Evolutionary conservation across 1,284 basidiomycete genomes (phyloP).

Genomic region (Exsudoporus floridanus): DNA sequence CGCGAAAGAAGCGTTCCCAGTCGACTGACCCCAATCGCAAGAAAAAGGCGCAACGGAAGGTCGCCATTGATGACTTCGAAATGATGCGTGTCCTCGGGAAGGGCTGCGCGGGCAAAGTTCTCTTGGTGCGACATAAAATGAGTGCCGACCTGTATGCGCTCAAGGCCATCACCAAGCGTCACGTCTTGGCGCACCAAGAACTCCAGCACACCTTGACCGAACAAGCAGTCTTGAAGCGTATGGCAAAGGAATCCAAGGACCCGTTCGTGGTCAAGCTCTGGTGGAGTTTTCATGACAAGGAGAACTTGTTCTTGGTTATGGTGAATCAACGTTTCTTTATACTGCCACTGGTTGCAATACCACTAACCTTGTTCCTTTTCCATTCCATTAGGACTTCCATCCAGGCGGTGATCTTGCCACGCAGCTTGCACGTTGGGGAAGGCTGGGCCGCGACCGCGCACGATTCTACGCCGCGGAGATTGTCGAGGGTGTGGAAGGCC

Average conservation of each 20-base stretch:
- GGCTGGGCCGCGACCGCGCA: constrained; percentile 87
- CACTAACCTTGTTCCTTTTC: constrained; percentile 21
- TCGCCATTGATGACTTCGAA: constrained; percentile 88
- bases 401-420: constrained; percentile 96
- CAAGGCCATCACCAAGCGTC: constrained; percentile 95
- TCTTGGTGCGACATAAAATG: constrained; percentile 79
- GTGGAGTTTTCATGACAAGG: constrained; percentile 96
- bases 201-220: constrained; percentile 94
- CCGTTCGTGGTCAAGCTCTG: constrained; percentile 93
- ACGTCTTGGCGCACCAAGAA: constrained; percentile 94
- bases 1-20: constrained; percentile 58
- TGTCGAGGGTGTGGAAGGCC: constrained; percentile 89
- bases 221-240: constrained; percentile 88
- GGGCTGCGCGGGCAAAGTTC: constrained; percentile 93
- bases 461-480: constrained; percentile 97
- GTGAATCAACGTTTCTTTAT: constrained; percentile 40
- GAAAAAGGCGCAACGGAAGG: constrained; percentile 64
- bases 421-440: constrained; percentile 92
- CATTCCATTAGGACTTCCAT: constrained; percentile 76
- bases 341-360: constrained; percentile 9
- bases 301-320: constrained; percentile 91
- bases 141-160: constrained; percentile 80
- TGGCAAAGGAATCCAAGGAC: constrained; percentile 78
- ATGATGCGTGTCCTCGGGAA: constrained; percentile 95
- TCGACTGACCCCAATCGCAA: constrained; percentile 51